Base-by-base conservation (phyloP, 148 eudicot species). In the Nepenthes mirabilis region DNA sequence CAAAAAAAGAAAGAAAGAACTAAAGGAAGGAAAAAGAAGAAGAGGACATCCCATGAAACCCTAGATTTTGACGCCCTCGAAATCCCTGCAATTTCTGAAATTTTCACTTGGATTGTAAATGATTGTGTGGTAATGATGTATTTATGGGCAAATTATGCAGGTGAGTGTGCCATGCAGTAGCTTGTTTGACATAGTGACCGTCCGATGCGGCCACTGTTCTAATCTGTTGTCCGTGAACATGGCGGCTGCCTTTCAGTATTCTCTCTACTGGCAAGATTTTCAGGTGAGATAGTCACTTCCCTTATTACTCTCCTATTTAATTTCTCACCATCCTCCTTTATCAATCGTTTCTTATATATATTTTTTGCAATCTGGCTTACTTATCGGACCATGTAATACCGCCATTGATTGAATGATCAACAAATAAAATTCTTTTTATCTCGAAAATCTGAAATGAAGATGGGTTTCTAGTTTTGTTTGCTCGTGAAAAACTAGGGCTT, bases 211-310 rank as follows among this genome's bases (percentile, higher is more conserved):
- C 23, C 85, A 83, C 72, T 83, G 89, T 69, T 55, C 82, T 34
- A 75, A 78, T 67, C 76, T 83, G 35, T 90, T 87, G 90, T 80
- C 86, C 12, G 90, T 90, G 32, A 86, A 90, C 75, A 86, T 90
- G 94, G 97, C 93, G 11, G 83, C 90, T 51, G 88, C 93, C 51
- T 83, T 85, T 66, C 80, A 76, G 51, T 65, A 76, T 51, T 65
- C 91, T 2, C 69, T 73, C 35, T 65, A 75, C 11, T 65, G 71
- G 65, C 77, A 73, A 70, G 70, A 75, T 50, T 47, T 55, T 58
- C 80, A 69, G 6, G 52, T 49, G 23, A 23, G 23, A 23, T 23
- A 23, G 23, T 23, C 23, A 23, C 23, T 23, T 23, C 23, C 23
- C 23, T 23, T 23, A 23, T 0, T 23, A 23, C 23, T 23, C 23